Conservation (phyloP, 2,329 filamentous ascomycete species). For the Cladosporium sp. region DNA sequence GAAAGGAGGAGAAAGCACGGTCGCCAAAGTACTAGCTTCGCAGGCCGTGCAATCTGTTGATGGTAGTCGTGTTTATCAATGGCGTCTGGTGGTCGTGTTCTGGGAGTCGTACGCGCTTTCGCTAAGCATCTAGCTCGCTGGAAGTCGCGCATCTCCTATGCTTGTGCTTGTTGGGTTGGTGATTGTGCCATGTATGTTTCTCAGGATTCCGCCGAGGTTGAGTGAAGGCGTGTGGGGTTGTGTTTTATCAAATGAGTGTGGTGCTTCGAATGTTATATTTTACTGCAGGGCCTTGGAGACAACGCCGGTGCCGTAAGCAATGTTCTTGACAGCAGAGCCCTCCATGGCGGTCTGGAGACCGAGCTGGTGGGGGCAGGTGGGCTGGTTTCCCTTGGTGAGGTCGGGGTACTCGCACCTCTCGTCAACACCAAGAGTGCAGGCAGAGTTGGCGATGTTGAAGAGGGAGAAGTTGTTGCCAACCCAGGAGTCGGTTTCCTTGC, state of each 20-base stretch:
- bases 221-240: conserved; percentile 7
- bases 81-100: conserved; percentile 15
- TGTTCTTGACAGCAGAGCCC: conserved; percentile 30
- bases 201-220: conserved; percentile 21
- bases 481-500: conserved; percentile 52
- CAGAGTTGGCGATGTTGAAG: conserved; percentile 55
- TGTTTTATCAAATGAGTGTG: conserved; percentile 14
- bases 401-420: conserved; percentile 34
- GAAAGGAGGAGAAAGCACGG: neutral
- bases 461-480: conserved; percentile 54
- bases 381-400: conserved; percentile 35
- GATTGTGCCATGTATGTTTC: conserved; percentile 12
- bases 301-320: conserved; percentile 33
- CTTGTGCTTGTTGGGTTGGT: conserved; percentile 10
- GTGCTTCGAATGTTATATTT: neutral
- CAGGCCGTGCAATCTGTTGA: neutral
- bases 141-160: conserved; percentile 1
- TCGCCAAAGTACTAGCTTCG: conserved; percentile 19
- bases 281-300: conserved; percentile 23
- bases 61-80: conserved; percentile 16
- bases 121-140: conserved; percentile 21
- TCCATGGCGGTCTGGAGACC: conserved; percentile 30
- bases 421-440: conserved; percentile 36
- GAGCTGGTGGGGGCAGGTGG: conserved; percentile 32
- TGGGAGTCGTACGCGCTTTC: neutral